Conservation (phyloP, 1,139 yeast species). For the Hyphopichia buzzinii region DNA sequence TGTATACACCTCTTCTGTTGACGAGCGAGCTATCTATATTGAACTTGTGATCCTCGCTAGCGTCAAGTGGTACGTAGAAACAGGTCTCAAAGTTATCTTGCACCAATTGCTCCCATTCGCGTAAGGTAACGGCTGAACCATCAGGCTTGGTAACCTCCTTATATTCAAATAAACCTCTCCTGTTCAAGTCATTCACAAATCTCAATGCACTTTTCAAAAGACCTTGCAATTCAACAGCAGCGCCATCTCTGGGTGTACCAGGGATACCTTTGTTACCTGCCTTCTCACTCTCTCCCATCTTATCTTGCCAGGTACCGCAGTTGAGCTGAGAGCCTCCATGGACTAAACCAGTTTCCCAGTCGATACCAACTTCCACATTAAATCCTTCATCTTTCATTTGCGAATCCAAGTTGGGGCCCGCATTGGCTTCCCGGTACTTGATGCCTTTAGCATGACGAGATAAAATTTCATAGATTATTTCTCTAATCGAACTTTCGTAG, state of each 20-base stretch:
- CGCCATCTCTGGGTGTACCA: slow-evolving; percentile 98
- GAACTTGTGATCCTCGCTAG: slow-evolving; percentile 49
- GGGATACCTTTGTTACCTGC: slow-evolving; percentile 90
- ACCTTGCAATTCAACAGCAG: slow-evolving; percentile 91
- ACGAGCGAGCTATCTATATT: slow-evolving; percentile 64
- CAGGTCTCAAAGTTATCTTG: slow-evolving; percentile 74
- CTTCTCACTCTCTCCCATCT: slow-evolving; percentile 90
- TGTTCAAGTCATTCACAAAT: slow-evolving; percentile 64
- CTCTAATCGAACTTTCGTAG: slow-evolving; percentile 66
- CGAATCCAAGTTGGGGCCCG: slow-evolving; percentile 82
- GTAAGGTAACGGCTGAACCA: slow-evolving; percentile 52
- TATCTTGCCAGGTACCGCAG: slow-evolving; percentile 99
- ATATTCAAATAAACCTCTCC: slow-evolving; percentile 54
- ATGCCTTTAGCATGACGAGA: slow-evolving; percentile 87
- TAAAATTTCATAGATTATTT: slow-evolving; percentile 77
- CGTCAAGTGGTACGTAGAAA: slow-evolving; percentile 69
- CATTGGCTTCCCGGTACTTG: slow-evolving; percentile 90
- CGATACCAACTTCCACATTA: slow-evolving; percentile 75
- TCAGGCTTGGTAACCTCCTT: slow-evolving; percentile 54
- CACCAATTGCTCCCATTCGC: slow-evolving; percentile 70
- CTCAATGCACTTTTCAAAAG: slow-evolving; percentile 78
- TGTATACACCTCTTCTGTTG: slow-evolving; percentile 91
- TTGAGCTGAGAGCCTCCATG: slow-evolving; percentile 91
- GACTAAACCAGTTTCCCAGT: slow-evolving; percentile 85
- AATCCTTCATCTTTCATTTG: slow-evolving; percentile 95